Evolutionary conservation across 768 basidiomycete species (phyloP).

Genomic region (Trametes sanguinea): DNA sequence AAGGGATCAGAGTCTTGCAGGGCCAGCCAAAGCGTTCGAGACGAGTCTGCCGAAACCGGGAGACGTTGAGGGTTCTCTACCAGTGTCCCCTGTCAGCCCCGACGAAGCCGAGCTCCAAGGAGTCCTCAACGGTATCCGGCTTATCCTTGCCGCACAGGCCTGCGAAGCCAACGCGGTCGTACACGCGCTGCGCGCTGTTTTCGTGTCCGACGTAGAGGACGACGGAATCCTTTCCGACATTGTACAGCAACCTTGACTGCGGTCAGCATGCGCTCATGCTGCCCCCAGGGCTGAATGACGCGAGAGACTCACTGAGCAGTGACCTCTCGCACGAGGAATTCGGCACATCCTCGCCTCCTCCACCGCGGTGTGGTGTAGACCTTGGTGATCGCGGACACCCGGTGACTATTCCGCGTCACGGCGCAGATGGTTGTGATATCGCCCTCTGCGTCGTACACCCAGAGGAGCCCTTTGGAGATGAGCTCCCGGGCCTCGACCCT

Average conservation of each 20-base stretch:
- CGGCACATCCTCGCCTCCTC: constrained; percentile 51
- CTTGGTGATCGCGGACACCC: constrained; percentile 58
- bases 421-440: constrained; percentile 54
- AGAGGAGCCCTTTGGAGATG: constrained; percentile 50
- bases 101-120: constrained; percentile 55
- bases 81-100: constrained; percentile 53
- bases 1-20: not conserved
- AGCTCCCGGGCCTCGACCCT: constrained; percentile 48
- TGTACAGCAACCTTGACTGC: constrained; percentile 41
- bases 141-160: constrained; percentile 44
- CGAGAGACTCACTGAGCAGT: constrained; percentile 41
- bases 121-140: constrained; percentile 46
- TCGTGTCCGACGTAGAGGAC: constrained; percentile 56
- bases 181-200: constrained; percentile 53
- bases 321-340: constrained; percentile 51
- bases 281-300: not conserved
- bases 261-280: constrained; percentile 11
- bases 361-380: constrained; percentile 52
- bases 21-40: constrained; percentile 5
- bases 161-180: constrained; percentile 54
- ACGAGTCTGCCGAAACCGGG: not conserved
- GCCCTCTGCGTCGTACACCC: constrained; percentile 49
- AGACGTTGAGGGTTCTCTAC: constrained; percentile 33
- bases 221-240: constrained; percentile 48
- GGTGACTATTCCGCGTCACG: constrained; percentile 52